Conservation (phyloP, 2,329 filamentous ascomycete species). For the Hawksworthiomyces lignivorus region DNA sequence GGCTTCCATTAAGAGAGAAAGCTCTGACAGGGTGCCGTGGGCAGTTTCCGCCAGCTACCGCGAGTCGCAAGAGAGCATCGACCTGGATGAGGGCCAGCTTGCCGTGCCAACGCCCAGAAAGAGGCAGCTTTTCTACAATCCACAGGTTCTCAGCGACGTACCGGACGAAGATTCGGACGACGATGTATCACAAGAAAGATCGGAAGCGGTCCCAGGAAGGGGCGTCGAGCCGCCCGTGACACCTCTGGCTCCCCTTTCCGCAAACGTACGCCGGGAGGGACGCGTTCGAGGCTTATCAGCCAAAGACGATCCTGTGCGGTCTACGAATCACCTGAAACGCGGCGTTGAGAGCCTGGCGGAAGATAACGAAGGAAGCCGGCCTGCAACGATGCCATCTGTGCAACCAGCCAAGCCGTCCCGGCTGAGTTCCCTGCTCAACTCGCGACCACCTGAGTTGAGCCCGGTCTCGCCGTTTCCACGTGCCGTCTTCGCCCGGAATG, state of each 20-base stretch:
- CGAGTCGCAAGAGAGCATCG: slow-evolving; percentile 47
- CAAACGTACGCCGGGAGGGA: slow-evolving; percentile 6
- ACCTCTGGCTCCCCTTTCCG: slow-evolving; percentile 7
- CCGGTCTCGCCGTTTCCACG: slow-evolving; percentile 5
- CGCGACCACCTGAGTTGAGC: slow-evolving; percentile 11
- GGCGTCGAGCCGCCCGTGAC: background rate
- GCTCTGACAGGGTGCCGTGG: background rate
- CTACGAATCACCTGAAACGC: slow-evolving; percentile 6
- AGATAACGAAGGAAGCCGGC: slow-evolving; percentile 1
- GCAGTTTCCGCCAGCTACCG: background rate
- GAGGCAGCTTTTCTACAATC: slow-evolving; percentile 14
- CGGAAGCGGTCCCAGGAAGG: background rate
- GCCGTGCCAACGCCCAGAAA: slow-evolving; percentile 37
- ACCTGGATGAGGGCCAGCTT: slow-evolving; percentile 44
- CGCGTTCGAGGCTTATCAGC: no score
- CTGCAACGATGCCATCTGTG: background rate
- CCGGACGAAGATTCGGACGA: background rate
- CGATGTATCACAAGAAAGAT: background rate
- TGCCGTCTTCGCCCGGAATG: background rate
- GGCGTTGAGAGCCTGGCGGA: slow-evolving; percentile 8
- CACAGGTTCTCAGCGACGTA: background rate
- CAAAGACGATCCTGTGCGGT: background rate
- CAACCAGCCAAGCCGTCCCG: background rate
- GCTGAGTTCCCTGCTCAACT: slow-evolving; percentile 12
- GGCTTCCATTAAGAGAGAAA: slow-evolving; percentile 2